phyloP scores from a whole-genome alignment of 2,329 filamentous ascomycete genomes.

The Incumbomyces lentus region DNA sequence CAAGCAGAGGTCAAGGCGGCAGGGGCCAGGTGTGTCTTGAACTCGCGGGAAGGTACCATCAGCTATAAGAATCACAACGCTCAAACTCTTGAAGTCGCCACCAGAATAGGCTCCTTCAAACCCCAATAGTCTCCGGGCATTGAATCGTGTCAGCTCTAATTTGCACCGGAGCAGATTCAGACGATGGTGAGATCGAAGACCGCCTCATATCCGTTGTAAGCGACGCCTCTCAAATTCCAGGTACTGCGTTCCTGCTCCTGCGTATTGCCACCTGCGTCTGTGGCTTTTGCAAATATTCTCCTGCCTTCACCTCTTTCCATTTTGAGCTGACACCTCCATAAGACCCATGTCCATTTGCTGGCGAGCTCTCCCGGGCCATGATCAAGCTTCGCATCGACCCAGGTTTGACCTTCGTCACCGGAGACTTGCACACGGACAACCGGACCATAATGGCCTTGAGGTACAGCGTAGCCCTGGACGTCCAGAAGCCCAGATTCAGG shows the following conservation, averaged over 20 bases:
- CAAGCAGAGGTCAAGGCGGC: too few relatives aligned
- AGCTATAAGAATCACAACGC: too few relatives aligned
- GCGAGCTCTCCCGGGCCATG: conserved; percentile 13
- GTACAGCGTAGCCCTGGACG: conserved; percentile 47
- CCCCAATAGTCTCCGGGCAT: too few relatives aligned
- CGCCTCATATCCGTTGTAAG: conserved; percentile 51
- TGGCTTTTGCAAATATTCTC: conserved; percentile 44
- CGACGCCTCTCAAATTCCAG: conserved; percentile 52
- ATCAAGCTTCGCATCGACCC: conserved; percentile 38
- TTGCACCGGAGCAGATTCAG: conserved; percentile 1
- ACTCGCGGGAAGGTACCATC: too few relatives aligned
- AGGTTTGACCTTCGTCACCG: conserved; percentile 39
- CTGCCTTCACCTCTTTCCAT: conserved; percentile 32
- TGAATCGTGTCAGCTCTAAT: too few relatives aligned
- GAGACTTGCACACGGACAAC: conserved; percentile 45
- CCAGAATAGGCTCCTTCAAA: too few relatives aligned
- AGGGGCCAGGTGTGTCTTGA: too few relatives aligned
- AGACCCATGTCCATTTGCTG: conserved; percentile 46
- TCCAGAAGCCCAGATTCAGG: conserved; percentile 32
- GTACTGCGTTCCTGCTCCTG: conserved; percentile 36
- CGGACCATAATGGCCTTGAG: conserved; percentile 43
- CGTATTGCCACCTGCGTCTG: conserved; percentile 42
- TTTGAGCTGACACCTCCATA: conserved; percentile 42
- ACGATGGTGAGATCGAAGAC: conserved; percentile 38
- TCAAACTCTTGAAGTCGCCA: too few relatives aligned